These are phyloP conservation scores for Osmanthus fragrans DNA, from an alignment of 257 asterid genomes.

Conservation along the genomic window DNA sequence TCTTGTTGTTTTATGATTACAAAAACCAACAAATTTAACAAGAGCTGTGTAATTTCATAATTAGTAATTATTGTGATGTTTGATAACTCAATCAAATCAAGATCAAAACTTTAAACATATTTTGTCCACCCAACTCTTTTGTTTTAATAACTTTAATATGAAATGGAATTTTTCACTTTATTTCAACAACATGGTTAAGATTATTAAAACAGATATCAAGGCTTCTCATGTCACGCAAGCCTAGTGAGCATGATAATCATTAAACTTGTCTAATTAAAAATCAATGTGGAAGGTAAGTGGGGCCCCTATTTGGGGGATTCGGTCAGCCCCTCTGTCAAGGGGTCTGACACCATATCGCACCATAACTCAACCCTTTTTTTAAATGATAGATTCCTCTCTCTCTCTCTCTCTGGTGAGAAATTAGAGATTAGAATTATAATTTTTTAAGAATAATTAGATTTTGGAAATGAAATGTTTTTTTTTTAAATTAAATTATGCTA, in stretches of 20 bases:
- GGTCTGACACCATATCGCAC: too few relatives aligned
- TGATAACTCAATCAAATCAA: conserved; percentile 27
- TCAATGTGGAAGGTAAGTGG: conserved; percentile 24
- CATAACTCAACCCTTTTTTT: too few relatives aligned
- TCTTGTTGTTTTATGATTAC: neutral
- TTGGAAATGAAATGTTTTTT: too few relatives aligned
- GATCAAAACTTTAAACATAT: conserved; percentile 9
- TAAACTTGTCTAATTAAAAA: conserved; percentile 21
- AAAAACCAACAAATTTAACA: conserved; percentile 5
- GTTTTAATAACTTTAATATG: conserved; percentile 1
- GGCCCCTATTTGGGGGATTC: too few relatives aligned
- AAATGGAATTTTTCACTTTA: neutral
- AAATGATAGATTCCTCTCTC: neutral
- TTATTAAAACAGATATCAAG: too few relatives aligned
- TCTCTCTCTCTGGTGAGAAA: too few relatives aligned
- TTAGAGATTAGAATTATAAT: too few relatives aligned
- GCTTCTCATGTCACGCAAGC: too few relatives aligned
- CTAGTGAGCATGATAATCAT: conserved; percentile 6
- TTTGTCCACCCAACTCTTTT: neutral
- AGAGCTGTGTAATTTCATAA: conserved; percentile 5
- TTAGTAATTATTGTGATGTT: conserved; percentile 22
- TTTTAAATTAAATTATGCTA: too few relatives aligned
- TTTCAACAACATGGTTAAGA: conserved; percentile 16
- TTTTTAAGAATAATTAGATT: too few relatives aligned
- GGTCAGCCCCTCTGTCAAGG: too few relatives aligned